A percentile compares a stretch with the other conserved stretches of the same genome.
Conservation (phyloP, 352 stramenopile genomes). For the Phytopythium vexans region DNA sequence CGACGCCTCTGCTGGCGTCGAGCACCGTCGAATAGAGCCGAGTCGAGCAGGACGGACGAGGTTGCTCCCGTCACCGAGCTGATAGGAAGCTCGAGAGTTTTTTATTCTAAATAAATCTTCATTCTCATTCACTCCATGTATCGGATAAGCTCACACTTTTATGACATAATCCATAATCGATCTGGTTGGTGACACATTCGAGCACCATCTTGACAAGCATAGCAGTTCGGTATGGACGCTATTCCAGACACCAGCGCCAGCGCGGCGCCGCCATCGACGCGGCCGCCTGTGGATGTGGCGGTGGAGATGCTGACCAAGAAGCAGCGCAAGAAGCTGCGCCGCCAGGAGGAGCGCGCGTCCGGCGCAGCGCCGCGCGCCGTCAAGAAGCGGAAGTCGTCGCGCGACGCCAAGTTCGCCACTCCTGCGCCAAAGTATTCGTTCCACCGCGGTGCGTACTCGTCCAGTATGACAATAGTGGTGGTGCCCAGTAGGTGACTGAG, state of each 20-base stretch:
- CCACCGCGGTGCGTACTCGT: conserved; percentile 30
- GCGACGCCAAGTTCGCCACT: conserved; percentile 44
- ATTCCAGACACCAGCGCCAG: neutral
- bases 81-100: conserved; percentile 13
- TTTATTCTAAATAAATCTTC: conserved; percentile 13
- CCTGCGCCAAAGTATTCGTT: conserved; percentile 58
- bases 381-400: conserved; percentile 54
- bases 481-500: conserved; percentile 1
- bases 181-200: too few relatives aligned
- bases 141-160: too few relatives aligned
- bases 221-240: neutral
- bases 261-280: neutral
- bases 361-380: conserved; percentile 18
- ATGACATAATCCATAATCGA: too few relatives aligned
- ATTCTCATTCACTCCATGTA: conserved; percentile 3
- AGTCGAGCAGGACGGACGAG: neutral
- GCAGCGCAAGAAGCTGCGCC: conserved; percentile 44
- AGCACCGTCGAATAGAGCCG: conserved; percentile 48
- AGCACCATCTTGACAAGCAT: too few relatives aligned
- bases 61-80: conserved; percentile 10
- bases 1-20: conserved; percentile 67
- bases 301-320: conserved; percentile 27
- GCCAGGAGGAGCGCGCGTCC: conserved; percentile 13
- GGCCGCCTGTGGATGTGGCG: conserved; percentile 3
- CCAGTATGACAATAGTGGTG: neutral